Base-by-base conservation (phyloP, 768 basidiomycete genomes). In the Boletus tomentosulus region DNA sequence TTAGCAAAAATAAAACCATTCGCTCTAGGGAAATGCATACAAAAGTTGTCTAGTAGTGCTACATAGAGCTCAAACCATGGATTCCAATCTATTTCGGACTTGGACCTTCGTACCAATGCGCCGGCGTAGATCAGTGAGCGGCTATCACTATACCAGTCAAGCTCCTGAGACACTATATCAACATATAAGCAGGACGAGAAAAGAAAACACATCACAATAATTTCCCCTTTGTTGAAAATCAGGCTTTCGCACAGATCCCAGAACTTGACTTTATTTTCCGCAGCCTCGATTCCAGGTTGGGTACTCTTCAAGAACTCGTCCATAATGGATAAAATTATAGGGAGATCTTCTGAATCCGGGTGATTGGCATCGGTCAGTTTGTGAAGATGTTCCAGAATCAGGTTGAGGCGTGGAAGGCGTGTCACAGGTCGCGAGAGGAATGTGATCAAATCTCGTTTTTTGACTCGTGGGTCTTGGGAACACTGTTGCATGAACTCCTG, bases 231-330 rank as follows among this genome's bases (percentile, higher is more conserved):
- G 62, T 83, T 83, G 62, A 83, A 90, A 12, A 82, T 69, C 46
- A 96, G 66, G 60, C 80, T 85, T 71, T 95, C 90, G 58, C 83
- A 84, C 3, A 95, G 72, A 49, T 76, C 83, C 86, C 87, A 90
- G 55, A 92, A 85, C 64, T 92, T 92, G 59, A 94, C 92, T 66
- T 92, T 92, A 57, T 83, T 80, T 65, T 95, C 92, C 1, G 93
- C 90, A n/a, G 86, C 89, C 55, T 84, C 89, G 55, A 96, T 94
- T 4, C 93, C 93, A 1, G 92, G 92, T 62, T 95, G 86, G 0
- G 90, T 90, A 58, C 86, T 86, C 75, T 89, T 92, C 55, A 96
- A 78, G 57, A 84, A 85, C 44, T 85, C 81, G 30, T 77, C 81
- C 50, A 95, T 62, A 3, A 93, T 79, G 10, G 76, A 77, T 25